Percentiles rank a stretch among this genome's conserved stretches.
Evolutionary conservation across 129 eudicot species (phyloP).

Genomic region (Flaveria sonorensis): DNA sequence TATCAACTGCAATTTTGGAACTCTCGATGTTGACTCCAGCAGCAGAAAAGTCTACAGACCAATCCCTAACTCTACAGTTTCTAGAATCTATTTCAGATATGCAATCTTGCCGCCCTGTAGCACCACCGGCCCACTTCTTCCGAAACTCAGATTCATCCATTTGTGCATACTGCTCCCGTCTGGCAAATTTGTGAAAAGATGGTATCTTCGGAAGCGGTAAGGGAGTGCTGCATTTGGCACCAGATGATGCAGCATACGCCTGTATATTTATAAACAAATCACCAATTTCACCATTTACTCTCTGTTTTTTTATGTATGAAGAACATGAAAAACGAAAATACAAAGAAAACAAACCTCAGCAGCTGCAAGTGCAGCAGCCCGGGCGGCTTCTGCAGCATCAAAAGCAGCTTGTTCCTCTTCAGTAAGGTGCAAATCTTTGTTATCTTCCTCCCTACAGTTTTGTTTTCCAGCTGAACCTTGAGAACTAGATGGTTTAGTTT

Average conservation of each 20-base stretch:
- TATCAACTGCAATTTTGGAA: conserved; percentile 66
- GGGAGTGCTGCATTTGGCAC: conserved; percentile 52
- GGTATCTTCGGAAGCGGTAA: conserved; percentile 88
- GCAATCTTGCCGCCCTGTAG: conserved; percentile 66
- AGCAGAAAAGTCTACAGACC: conserved; percentile 95
- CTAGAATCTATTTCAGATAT: conserved; percentile 91
- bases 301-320: background rate
- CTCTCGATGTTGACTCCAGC: conserved; percentile 66
- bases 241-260: conserved; percentile 84
- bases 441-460: conserved; percentile 51
- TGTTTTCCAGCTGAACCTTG: conserved; percentile 57
- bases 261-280: conserved; percentile 31
- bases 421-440: conserved; percentile 50
- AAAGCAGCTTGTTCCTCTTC: conserved; percentile 88
- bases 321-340: background rate
- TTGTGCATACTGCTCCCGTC: conserved; percentile 78
- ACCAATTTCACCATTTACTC: conserved; percentile 14
- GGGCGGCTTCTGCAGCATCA: conserved; percentile 96
- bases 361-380: conserved; percentile 91
- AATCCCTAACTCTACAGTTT: conserved; percentile 93
- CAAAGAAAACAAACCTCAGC: conserved; percentile 63
- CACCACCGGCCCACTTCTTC: conserved; percentile 65
- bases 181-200: conserved; percentile 86
- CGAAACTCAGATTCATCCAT: conserved; percentile 74
- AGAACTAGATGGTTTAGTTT: conserved; percentile 52